Base-by-base conservation (phyloP, 1,284 basidiomycete species). In the Crepidotus sp. region DNA sequence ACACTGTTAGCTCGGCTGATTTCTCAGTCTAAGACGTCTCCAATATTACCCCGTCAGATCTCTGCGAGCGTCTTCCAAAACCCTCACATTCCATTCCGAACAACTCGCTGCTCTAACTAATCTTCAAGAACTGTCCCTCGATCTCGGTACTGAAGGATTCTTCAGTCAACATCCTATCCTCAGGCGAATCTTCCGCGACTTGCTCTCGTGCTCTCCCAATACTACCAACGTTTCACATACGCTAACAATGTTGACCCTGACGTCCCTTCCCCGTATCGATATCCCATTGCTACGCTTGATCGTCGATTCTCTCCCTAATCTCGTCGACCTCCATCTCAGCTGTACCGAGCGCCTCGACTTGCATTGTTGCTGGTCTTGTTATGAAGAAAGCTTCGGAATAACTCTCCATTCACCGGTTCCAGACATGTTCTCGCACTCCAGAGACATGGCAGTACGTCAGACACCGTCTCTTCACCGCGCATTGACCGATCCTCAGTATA, bases 341-440 rank as follows among this genome's bases (percentile, higher is more conserved):
- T 76, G 73, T 46, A 68, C 73, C 9, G 77, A 79, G 48, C 66
- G 75, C 17, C 63, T 83, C 21, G 71, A 77, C 44, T 51, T 61
- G 27, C 81, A 78, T 57, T 83, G 80, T 57, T 83, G 80, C 57
- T 76, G 73, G 69, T 54, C 56, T 38, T 83, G 81, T 57, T 75
- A 76, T 46, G 76, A 77, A 58, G 77, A 81, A 37, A 76, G 74
- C 32, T 63, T 75, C 21, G 68, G 63, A 8, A 64, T 67, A 48
- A 67, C 68, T n/a, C 51, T 69, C 3, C 79, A 83, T 57, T 83
- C 80, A 2, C 80, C 80, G 0, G 66, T 83, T 42, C 75, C 76
- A 9, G 69, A 74, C 17, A 55, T 67, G 18, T 77, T 68, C 50
- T 41, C 57, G 8, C 62, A 66, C 18, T 64, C 61, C 6, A 53